These are phyloP conservation scores for Phyllosticta citrichinensis DNA, from an alignment of 2,329 filamentous ascomycete genomes.

Conservation along the genomic window DNA sequence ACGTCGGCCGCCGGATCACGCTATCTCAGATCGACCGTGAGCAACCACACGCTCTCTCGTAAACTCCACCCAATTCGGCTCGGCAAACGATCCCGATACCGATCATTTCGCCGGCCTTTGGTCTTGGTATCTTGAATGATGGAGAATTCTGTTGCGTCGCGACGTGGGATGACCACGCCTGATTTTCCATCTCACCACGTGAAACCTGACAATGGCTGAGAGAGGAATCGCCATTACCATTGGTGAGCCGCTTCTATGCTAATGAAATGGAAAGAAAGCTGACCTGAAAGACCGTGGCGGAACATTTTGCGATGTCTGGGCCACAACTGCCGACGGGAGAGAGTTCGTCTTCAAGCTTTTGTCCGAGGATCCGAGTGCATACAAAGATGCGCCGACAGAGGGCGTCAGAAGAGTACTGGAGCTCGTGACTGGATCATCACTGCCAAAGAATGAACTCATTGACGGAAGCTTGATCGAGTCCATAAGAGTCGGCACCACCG, in stretches of 20 bases:
- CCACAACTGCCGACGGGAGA: not conserved
- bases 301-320: conserved; percentile 9
- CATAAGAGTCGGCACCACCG: conserved; percentile 15
- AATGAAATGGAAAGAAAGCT: not conserved
- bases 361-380: conserved; percentile 21
- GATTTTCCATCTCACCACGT: not conserved
- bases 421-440: conserved; percentile 5
- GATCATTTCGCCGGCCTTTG: not conserved
- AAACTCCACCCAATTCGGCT: not conserved
- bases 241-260: not conserved
- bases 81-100: not conserved
- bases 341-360: conserved; percentile 22
- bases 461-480: conserved; percentile 15
- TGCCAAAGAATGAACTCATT: conserved; percentile 18
- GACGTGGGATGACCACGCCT: not conserved
- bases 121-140: not conserved
- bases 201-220: not conserved
- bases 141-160: not conserved
- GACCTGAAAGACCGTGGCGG: conserved; percentile 1
- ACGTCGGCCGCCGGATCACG: not conserved
- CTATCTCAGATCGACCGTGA: not conserved
- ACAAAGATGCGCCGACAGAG: conserved; percentile 24
- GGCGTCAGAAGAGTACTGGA: conserved; percentile 23
- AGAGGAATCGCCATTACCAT: conserved; percentile 4
- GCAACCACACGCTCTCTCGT: not conserved